phyloP scores from a whole-genome alignment of 805 yeast species.

The Candida rishiriensis region DNA sequence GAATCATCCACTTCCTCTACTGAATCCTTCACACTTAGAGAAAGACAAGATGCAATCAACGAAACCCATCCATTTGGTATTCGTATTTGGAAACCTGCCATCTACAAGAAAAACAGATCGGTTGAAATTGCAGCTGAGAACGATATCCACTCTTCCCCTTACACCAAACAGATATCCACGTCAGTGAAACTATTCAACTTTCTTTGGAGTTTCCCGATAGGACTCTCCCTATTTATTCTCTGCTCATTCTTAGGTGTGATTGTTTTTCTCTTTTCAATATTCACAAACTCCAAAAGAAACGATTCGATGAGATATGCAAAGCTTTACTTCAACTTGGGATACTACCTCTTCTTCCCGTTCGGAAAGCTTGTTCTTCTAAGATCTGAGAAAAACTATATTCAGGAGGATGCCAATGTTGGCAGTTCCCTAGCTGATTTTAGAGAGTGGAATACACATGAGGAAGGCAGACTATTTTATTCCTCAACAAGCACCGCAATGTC shows the following conservation, averaged over 20 bases:
- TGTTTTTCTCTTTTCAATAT: constrained; percentile 40
- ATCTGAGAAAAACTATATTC: constrained; percentile 73
- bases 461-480: constrained; percentile 76
- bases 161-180: constrained; percentile 49
- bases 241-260: constrained; percentile 48
- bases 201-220: constrained; percentile 72
- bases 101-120: constrained; percentile 87
- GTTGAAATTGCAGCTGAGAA: constrained; percentile 88
- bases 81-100: constrained; percentile 97
- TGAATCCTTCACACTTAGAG: constrained; percentile 84
- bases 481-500: constrained; percentile 37
- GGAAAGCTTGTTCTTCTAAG: constrained; percentile 80
- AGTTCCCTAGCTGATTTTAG: constrained; percentile 79
- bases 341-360: constrained; percentile 79
- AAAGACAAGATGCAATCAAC: constrained; percentile 94
- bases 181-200: constrained; percentile 64
- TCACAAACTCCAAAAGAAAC: constrained; percentile 39
- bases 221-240: constrained; percentile 51
- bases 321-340: constrained; percentile 56
- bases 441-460: constrained; percentile 80
- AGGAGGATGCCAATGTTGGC: constrained; percentile 89
- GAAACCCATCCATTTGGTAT: constrained; percentile 98
- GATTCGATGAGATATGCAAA: constrained; percentile 58
- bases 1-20: constrained; percentile 41
- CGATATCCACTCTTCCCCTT: constrained; percentile 77